Conservation (phyloP, 805 yeast species). For the Lipomyces spencermartinsiae region DNA sequence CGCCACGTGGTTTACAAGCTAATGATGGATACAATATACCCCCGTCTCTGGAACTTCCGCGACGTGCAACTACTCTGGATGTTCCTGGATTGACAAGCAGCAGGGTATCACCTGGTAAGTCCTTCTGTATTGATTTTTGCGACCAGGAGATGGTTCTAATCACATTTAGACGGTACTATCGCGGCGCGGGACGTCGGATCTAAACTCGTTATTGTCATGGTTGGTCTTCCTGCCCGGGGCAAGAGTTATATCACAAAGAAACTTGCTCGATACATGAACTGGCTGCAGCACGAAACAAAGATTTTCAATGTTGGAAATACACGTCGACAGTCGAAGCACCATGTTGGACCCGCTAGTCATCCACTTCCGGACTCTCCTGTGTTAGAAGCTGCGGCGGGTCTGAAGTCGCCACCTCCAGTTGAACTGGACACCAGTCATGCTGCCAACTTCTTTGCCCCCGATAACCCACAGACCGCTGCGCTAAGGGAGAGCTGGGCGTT, state of each 20-base stretch:
- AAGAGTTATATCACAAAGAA: constrained; percentile 93
- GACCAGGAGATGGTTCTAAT: not conserved
- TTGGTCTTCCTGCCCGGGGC: constrained; percentile 93
- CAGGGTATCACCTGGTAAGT: constrained; percentile 70
- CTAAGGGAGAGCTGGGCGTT: constrained; percentile 94
- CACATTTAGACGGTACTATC: constrained; percentile 40
- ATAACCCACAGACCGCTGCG: constrained; percentile 64
- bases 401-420: constrained; percentile 12
- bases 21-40: constrained; percentile 22
- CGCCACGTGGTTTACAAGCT: constrained; percentile 28
- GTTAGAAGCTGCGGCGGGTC: constrained; percentile 10
- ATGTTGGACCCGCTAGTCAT: constrained; percentile 70
- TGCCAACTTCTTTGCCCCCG: constrained; percentile 87
- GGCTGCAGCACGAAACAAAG: constrained; percentile 89
- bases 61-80: constrained; percentile 82
- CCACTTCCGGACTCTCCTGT: constrained; percentile 60
- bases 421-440: constrained; percentile 54
- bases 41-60: constrained; percentile 31
- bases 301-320: constrained; percentile 97
- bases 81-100: constrained; percentile 91
- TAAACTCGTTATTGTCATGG: constrained; percentile 92
- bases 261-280: constrained; percentile 85
- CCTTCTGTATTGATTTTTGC: not conserved
- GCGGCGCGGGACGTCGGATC: constrained; percentile 70
- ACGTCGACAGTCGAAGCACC: constrained; percentile 69